Evolutionary conservation across 305 asterid genomes (phyloP).

Genomic region (Fraxinus velutina): DNA sequence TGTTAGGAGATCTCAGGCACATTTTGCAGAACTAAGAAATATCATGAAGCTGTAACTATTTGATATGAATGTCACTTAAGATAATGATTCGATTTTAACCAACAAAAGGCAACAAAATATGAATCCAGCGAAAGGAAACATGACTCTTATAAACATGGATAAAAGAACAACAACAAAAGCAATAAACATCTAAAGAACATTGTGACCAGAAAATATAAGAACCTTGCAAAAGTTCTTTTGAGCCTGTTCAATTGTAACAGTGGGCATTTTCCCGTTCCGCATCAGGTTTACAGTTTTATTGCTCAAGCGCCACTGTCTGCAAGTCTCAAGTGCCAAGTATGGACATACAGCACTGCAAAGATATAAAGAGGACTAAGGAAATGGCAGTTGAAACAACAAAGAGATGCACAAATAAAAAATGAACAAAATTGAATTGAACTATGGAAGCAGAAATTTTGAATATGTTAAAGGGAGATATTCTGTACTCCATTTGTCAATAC

Average conservation of each 20-base stretch:
- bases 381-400: not conserved
- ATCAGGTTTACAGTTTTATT: conserved; percentile 91
- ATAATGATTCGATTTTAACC: not conserved
- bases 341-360: conserved; percentile 87
- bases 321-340: conserved; percentile 93
- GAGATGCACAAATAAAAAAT: not conserved
- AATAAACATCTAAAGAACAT: not conserved
- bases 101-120: not conserved
- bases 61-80: not conserved
- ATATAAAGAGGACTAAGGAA: not conserved
- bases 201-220: conserved; percentile 16
- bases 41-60: not conserved
- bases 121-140: not conserved
- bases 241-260: conserved; percentile 92
- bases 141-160: not conserved
- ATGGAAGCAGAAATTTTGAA: not conserved
- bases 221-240: conserved; percentile 96
- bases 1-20: not conserved
- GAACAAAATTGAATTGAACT: not conserved
- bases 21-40: not conserved
- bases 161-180: not conserved
- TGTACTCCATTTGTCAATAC: not conserved
- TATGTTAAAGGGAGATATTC: not conserved
- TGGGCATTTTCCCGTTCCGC: conserved; percentile 98
- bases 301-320: conserved; percentile 98